Conservation (phyloP, 495 filamentous ascomycete species). For the Schizothecium vesticola region DNA sequence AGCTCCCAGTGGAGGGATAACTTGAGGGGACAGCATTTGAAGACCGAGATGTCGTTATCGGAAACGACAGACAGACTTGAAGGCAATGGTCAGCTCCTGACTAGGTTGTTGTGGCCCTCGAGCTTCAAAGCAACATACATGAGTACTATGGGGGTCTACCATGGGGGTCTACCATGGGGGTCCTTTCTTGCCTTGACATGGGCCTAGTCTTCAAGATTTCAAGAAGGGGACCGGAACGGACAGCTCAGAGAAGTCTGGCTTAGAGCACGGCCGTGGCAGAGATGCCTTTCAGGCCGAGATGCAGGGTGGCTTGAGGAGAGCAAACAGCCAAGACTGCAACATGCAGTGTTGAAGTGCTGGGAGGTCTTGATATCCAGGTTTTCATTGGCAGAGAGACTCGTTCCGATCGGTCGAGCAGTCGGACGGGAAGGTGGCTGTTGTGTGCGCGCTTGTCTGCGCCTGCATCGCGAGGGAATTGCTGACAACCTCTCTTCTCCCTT, state of each 20-base stretch:
- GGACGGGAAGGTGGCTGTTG: neutral
- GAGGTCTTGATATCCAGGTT: neutral
- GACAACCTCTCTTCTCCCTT: neutral
- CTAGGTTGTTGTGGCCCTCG: no score
- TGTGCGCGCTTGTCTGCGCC: neutral
- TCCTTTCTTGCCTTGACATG: neutral
- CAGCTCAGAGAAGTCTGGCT: neutral
- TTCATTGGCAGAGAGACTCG: neutral
- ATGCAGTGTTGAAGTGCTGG: neutral
- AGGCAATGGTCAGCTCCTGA: neutral
- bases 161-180: no score
- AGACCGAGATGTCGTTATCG: neutral
- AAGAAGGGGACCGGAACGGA: neutral
- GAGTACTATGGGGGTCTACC: neutral
- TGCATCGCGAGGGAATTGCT: neutral
- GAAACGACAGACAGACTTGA: neutral
- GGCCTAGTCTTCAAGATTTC: no score
- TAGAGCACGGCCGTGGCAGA: neutral
- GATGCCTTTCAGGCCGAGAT: conserved; percentile 5
- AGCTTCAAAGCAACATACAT: neutral
- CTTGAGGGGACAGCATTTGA: neutral
- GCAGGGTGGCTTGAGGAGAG: neutral
- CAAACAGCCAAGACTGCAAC: neutral
- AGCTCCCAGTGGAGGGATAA: neutral
- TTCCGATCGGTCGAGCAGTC: neutral